Percentiles rank a stretch among this genome's conserved stretches.
phyloP scores from a whole-genome alignment of 2,329 filamentous ascomycete genomes.

The Sodiomyces alkalinus region DNA sequence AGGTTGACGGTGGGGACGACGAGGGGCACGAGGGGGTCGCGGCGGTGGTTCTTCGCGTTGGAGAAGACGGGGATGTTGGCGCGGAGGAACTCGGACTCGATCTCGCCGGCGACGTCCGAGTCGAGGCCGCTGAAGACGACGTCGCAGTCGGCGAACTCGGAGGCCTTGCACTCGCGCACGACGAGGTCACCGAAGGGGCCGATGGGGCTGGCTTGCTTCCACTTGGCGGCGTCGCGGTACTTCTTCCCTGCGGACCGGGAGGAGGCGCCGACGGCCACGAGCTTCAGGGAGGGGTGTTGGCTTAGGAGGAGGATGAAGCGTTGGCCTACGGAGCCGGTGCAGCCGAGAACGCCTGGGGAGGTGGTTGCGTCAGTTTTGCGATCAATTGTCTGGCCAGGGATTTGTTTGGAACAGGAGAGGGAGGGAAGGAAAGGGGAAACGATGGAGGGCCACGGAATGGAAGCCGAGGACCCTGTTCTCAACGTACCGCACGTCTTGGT shows the following conservation, averaged over 20 bases:
- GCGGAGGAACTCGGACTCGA: conserved; percentile 83
- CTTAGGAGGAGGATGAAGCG: conserved; percentile 88
- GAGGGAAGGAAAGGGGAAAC: too few relatives aligned
- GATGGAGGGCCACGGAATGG: too few relatives aligned
- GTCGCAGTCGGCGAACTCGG: conserved; percentile 78
- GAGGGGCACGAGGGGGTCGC: conserved; percentile 77
- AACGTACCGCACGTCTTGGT: conserved; percentile 44
- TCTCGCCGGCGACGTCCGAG: conserved; percentile 80
- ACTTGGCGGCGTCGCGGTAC: conserved; percentile 85
- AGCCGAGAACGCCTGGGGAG: conserved; percentile 58
- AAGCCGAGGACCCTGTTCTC: too few relatives aligned
- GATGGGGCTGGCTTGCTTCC: conserved; percentile 87
- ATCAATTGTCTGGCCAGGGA: conserved; percentile 3
- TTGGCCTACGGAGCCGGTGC: conserved; percentile 88
- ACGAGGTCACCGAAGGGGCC: conserved; percentile 65
- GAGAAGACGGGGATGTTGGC: conserved; percentile 87
- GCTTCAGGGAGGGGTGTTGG: conserved; percentile 70
- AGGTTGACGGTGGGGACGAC: conserved; percentile 94
- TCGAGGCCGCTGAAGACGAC: conserved; percentile 88
- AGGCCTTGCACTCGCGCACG: conserved; percentile 70
- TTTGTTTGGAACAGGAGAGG: too few relatives aligned
- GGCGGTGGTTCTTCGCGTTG: conserved; percentile 95
- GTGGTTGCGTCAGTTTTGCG: conserved; percentile 1
- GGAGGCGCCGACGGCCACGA: conserved; percentile 83
- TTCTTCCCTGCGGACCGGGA: conserved; percentile 81